These are phyloP conservation scores for Leishmania tarentolae DNA, from an alignment of 208 protist genomes.

Conservation along the genomic window DNA sequence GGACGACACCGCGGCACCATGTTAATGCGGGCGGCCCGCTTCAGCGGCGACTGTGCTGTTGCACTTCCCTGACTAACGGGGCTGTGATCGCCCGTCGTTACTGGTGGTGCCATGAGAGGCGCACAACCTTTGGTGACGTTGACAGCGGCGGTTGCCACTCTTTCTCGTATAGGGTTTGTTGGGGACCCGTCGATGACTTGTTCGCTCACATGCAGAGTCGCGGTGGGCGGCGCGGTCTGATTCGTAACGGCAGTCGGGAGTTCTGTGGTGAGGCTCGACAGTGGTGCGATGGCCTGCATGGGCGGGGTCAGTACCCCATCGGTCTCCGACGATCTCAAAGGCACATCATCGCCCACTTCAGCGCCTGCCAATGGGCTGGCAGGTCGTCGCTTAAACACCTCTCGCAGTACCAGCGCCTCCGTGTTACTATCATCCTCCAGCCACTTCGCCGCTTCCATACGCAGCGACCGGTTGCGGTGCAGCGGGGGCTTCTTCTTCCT, in stretches of 20 bases:
- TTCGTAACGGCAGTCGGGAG: not conserved
- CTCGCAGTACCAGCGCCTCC: conserved; percentile 21
- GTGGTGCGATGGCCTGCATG: not conserved
- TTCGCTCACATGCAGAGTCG: no score
- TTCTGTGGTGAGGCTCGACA: not conserved
- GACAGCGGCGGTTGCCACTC: not conserved
- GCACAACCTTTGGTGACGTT: not conserved
- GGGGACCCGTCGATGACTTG: no score
- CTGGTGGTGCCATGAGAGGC: not conserved
- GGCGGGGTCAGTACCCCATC: not conserved
- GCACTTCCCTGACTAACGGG: not conserved
- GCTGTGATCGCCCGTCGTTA: not conserved
- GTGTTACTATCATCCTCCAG: conserved; percentile 13
- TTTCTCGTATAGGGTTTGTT: not conserved
- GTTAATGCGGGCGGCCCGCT: not conserved
- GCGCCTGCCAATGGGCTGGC: not conserved
- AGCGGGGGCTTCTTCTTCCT: conserved; percentile 1
- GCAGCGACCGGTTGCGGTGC: conserved; percentile 1
- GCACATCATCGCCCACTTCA: conserved; percentile 1
- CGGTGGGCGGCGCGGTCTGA: not conserved
- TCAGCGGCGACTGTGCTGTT: not conserved
- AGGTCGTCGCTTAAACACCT: conserved; percentile 9
- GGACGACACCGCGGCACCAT: conserved; percentile 1
- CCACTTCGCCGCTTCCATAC: conserved; percentile 13
- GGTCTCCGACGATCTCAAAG: conserved; percentile 3